These are phyloP conservation scores for Kernera saxatilis DNA, from an alignment of 345 rosid genomes.

Conservation along the genomic window DNA sequence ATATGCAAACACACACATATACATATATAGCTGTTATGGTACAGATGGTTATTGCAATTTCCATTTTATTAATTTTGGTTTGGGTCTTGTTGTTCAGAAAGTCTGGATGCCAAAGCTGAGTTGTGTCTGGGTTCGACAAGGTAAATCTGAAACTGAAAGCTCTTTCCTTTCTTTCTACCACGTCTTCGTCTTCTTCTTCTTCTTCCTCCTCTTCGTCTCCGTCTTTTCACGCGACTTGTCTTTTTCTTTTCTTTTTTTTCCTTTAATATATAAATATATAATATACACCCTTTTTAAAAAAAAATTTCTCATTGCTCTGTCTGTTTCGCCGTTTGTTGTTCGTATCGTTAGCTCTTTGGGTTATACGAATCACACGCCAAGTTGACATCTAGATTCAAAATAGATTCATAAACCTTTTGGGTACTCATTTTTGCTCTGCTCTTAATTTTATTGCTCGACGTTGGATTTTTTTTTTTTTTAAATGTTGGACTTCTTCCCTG, in stretches of 20 bases:
- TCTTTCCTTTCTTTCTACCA: background rate
- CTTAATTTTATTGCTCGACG: conserved; percentile 29
- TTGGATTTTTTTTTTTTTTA: conserved; percentile 27
- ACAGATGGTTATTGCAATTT: background rate
- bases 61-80: background rate
- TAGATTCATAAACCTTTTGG: conserved; percentile 21
- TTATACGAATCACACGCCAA: conserved; percentile 8
- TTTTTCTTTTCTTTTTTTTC: background rate
- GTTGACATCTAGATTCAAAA: conserved; percentile 36
- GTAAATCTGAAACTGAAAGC: conserved; percentile 26
- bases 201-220: conserved; percentile 13
- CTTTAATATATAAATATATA: background rate
- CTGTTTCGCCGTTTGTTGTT: conserved; percentile 18
- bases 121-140: background rate
- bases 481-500: conserved; percentile 38
- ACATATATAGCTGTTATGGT: background rate
- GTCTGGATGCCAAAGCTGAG: conserved; percentile 10
- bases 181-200: conserved; percentile 8
- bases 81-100: background rate
- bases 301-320: background rate
- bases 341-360: conserved; percentile 17
- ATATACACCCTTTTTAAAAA: background rate
- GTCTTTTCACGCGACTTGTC: conserved; percentile 17
- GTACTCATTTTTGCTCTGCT: background rate
- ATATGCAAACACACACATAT: background rate